Evolutionary conservation across 1,284 basidiomycete genomes (phyloP).

Genomic region (Kwoniella shivajii): DNA sequence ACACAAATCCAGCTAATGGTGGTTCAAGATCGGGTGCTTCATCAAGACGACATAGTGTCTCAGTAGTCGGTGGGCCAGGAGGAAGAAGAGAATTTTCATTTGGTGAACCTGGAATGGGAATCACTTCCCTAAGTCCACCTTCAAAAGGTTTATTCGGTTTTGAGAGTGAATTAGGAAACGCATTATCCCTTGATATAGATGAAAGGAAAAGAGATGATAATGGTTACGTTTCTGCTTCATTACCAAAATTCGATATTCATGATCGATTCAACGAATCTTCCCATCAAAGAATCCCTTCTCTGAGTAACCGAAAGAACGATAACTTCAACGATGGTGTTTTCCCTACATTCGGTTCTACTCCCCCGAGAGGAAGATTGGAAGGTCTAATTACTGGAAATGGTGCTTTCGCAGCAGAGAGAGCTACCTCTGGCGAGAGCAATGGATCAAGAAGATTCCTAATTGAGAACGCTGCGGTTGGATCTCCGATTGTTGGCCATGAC

Average conservation of each 20-base stretch:
- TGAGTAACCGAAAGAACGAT: not conserved
- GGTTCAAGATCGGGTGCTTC: conserved; percentile 63
- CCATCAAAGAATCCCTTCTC: conserved; percentile 6
- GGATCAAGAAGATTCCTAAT: conserved; percentile 26
- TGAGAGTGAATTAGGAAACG: conserved; percentile 65
- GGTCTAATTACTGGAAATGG: not conserved
- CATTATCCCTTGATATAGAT: conserved; percentile 64
- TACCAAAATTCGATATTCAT: conserved; percentile 15
- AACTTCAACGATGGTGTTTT: conserved; percentile 6
- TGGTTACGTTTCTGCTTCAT: not conserved
- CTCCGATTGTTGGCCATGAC: conserved; percentile 1
- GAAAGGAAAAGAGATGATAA: conserved; percentile 18
- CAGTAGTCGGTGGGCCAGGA: conserved; percentile 62
- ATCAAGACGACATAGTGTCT: conserved; percentile 80
- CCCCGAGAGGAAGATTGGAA: conserved; percentile 25
- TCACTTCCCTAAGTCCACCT: conserved; percentile 51
- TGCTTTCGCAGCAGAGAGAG: conserved; percentile 10
- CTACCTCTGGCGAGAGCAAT: conserved; percentile 23
- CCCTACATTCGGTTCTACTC: conserved; percentile 14
- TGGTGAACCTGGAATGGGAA: conserved; percentile 63
- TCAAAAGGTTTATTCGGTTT: conserved; percentile 62
- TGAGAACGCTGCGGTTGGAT: conserved; percentile 17
- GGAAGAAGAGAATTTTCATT: conserved; percentile 46
- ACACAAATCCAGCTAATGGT: not conserved
- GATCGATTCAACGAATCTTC: not conserved